A percentile compares a stretch with the other conserved stretches of the same genome.
Conservation (phyloP, 371 early-diverging fungal species). For the Basidiobolus meristosporus region DNA sequence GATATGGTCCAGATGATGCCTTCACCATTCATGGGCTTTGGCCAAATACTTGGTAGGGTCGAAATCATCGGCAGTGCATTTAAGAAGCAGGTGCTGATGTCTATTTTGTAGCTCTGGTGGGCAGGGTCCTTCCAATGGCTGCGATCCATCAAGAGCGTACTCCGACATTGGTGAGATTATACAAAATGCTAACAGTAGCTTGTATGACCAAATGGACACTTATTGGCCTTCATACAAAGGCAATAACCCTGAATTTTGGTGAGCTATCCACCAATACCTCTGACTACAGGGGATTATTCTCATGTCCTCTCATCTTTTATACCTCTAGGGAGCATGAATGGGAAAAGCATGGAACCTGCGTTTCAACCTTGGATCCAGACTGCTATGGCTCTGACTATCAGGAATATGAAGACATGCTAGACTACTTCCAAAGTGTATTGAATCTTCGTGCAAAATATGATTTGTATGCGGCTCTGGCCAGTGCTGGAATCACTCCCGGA, state of each 20-base stretch:
- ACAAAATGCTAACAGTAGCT: conserved; percentile 2
- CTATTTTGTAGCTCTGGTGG: conserved; percentile 16
- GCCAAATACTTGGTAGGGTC: conserved; percentile 42
- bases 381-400: conserved; percentile 21
- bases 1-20: conserved; percentile 21
- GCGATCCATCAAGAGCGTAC: conserved; percentile 36
- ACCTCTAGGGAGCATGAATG: conserved; percentile 37
- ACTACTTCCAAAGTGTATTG: conserved; percentile 28
- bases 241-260: conserved; percentile 15
- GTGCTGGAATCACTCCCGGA: conserved; percentile 40
- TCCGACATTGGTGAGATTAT: not conserved
- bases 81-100: conserved; percentile 2
- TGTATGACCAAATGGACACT: conserved; percentile 29
- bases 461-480: conserved; percentile 26
- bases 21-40: conserved; percentile 65
- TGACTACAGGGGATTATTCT: not conserved
- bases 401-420: conserved; percentile 25
- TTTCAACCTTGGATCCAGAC: conserved; percentile 33
- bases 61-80: conserved; percentile 1
- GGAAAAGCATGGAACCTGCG: conserved; percentile 68
- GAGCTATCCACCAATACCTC: not conserved
- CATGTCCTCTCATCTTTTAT: not conserved
- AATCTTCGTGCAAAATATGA: conserved; percentile 29
- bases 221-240: conserved; percentile 60
- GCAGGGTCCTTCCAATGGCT: conserved; percentile 34